Percentiles rank a stretch among this genome's conserved stretches.
Evolutionary conservation across 805 yeast species (phyloP).

Genomic region (Saccharomycopsis synnaedendra): DNA sequence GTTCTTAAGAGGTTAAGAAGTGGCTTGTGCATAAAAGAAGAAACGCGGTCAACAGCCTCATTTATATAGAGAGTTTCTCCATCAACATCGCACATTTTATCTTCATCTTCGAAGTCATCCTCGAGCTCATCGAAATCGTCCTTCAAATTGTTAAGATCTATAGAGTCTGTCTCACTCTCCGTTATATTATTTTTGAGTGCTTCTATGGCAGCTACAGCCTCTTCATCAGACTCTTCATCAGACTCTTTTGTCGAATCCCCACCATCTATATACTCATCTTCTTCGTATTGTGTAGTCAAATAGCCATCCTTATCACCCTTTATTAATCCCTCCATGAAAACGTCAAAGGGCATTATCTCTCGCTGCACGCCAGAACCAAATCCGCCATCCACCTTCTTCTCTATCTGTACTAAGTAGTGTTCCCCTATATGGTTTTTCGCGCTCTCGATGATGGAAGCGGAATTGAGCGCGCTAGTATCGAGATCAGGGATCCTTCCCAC

Average conservation of each 20-base stretch:
- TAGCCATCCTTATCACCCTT: slow-evolving; percentile 38
- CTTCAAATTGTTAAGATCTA: slow-evolving; percentile 32
- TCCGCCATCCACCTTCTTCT: slow-evolving; percentile 46
- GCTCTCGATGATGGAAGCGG: slow-evolving; percentile 26
- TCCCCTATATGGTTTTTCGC: slow-evolving; percentile 24
- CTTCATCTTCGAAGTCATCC: slow-evolving; percentile 19
- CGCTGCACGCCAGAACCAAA: slow-evolving; percentile 57
- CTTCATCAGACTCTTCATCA: slow-evolving; percentile 22
- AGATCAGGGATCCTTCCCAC: slow-evolving; percentile 27
- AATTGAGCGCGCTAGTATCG: slow-evolving; percentile 24
- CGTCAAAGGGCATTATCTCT: slow-evolving; percentile 35
- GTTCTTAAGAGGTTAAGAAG: slow-evolving; percentile 30
- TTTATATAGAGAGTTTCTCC: slow-evolving; percentile 21
- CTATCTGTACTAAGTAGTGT: slow-evolving; percentile 36
- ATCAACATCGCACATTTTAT: slow-evolving; percentile 16
- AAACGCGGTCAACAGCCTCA: slow-evolving; percentile 32
- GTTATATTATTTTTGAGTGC: slow-evolving; percentile 11
- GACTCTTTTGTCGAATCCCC: not conserved
- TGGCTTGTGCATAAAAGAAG: slow-evolving; percentile 51
- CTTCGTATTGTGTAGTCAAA: slow-evolving; percentile 55
- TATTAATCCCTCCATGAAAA: slow-evolving; percentile 32
- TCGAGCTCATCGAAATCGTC: slow-evolving; percentile 38
- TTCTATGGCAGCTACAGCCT: slow-evolving; percentile 9
- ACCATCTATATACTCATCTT: not conserved
- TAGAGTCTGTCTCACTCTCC: slow-evolving; percentile 22